Evolutionary conservation across 2,329 filamentous ascomycete genomes (phyloP), one percentile per base, ranked within the genome.

Genomic region (Cladophialophora psammophila): DNA sequence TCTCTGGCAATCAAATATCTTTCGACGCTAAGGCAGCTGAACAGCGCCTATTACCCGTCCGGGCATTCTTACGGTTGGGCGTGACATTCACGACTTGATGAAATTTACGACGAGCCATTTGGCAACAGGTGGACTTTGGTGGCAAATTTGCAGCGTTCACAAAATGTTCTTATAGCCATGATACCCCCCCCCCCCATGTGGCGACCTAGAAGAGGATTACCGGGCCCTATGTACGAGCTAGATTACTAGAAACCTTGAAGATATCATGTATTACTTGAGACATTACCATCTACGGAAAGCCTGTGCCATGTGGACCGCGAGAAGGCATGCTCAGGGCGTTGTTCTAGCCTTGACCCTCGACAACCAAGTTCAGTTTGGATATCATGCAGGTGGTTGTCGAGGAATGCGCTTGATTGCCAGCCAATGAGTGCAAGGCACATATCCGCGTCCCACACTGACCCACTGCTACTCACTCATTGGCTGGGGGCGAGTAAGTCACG

Each of bases 11-110:
- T 54, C 34, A 52, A 63, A 59, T 70, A 70, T 60, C 60, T 70
- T 40, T 60, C 68, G 15, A 68, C 68, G 3, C 36, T 70, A 35
- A 58, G 68, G 26, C 68, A 70, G 45, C 60, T 70, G 31, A 70
- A 68, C 64, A 70, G 66, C 35, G 40, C 65, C 15, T 70, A 70
- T 59, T 70, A 70, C 35, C 66, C 68, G 15, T 40, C 59, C 8
- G 59, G 52, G 12, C 38, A 61, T 31, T 45, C 53, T 59, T 68
- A 70, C 53, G 63, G 60, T 18, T 70, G 68, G 68, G 63, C 68
- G 15, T 70, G 63, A 69, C 18, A 10, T 26, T 63, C 32, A 67
- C 40, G 67, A 67, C 38, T 50, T 65, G 40, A 69, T 48, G 65
- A 65, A 32, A 35, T 40, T 36, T 15, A 32, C 18, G 53, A 56